A percentile compares a stretch with the other conserved stretches of the same genome.
phyloP scores from a whole-genome alignment of 202 grass and related monocot genomes.

The Dendrocalamus latiflorus region DNA sequence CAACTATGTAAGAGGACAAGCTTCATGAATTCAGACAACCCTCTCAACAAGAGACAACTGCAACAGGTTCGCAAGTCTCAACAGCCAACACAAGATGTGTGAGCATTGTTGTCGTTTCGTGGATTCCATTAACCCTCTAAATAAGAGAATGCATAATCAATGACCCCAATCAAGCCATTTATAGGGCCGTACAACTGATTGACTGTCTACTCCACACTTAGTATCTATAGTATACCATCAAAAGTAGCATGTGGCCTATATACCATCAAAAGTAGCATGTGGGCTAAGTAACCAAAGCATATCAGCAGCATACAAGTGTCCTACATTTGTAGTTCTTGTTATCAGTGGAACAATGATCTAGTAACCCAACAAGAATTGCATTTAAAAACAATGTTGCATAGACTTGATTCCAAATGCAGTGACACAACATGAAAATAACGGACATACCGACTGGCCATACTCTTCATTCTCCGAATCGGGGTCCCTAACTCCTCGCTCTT shows the following conservation, averaged over 20 bases:
- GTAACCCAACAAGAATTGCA: background rate
- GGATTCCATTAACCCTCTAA: background rate
- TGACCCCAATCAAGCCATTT: background rate
- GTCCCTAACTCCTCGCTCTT: slow-evolving; percentile 49
- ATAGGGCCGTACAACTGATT: background rate
- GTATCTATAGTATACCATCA: background rate
- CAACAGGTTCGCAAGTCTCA: background rate
- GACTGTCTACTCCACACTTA: background rate
- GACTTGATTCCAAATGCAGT: background rate
- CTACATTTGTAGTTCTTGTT: background rate
- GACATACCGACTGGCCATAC: slow-evolving; percentile 48
- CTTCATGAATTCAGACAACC: background rate
- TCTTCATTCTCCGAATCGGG: slow-evolving; percentile 79
- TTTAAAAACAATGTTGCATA: background rate
- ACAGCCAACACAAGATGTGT: background rate
- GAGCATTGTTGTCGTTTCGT: background rate
- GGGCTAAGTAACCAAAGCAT: background rate
- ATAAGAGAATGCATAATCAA: background rate
- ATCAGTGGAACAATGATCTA: background rate
- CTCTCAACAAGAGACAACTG: slow-evolving; percentile 7
- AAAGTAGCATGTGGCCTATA: background rate
- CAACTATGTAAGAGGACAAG: background rate
- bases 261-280: background rate
- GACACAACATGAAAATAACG: background rate
- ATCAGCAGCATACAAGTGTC: background rate